Conservation (phyloP, 1,284 basidiomycete species). For the Boletus semigastroideus region DNA sequence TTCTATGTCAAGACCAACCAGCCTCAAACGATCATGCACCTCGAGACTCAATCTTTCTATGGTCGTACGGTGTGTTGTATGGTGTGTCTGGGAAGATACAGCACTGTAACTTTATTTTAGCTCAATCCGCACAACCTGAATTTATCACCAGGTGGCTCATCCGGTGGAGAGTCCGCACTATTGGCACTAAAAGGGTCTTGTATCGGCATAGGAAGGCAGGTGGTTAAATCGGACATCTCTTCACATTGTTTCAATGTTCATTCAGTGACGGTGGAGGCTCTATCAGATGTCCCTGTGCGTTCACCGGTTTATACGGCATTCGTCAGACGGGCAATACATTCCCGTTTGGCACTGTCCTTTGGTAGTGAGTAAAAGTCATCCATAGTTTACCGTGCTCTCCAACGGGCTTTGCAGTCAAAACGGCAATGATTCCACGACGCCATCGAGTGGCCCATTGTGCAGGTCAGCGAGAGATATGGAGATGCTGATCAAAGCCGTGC, state of each 20-base stretch:
- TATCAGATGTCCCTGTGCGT: slow-evolving; percentile 41
- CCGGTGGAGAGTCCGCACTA: slow-evolving; percentile 55
- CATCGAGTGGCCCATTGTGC: slow-evolving; percentile 37
- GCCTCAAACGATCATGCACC: slow-evolving; percentile 41
- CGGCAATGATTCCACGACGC: slow-evolving; percentile 36
- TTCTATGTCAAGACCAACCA: slow-evolving; percentile 51
- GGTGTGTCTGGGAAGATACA: background rate
- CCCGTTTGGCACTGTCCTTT: slow-evolving; percentile 23
- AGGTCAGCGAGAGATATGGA: slow-evolving; percentile 44
- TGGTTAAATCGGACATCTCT: slow-evolving; percentile 13
- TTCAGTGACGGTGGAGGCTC: slow-evolving; percentile 32
- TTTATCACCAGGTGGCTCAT: slow-evolving; percentile 47
- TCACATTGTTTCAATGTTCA: background rate
- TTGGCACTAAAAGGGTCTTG: slow-evolving; percentile 47
- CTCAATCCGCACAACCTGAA: slow-evolving; percentile 48
- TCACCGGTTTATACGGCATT: slow-evolving; percentile 44
- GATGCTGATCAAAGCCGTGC: slow-evolving; percentile 40
- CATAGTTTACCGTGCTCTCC: slow-evolving; percentile 17
- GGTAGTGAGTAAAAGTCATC: slow-evolving; percentile 33
- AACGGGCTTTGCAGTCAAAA: slow-evolving; percentile 26
- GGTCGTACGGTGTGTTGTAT: slow-evolving; percentile 37
- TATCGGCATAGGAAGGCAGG: slow-evolving; percentile 53
- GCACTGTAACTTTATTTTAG: slow-evolving; percentile 8
- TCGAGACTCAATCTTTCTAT: slow-evolving; percentile 39
- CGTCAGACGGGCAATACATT: slow-evolving; percentile 47